Conservation (phyloP, 2,329 filamentous ascomycete species). For the Monilinia vaccinii-corymbosi region DNA sequence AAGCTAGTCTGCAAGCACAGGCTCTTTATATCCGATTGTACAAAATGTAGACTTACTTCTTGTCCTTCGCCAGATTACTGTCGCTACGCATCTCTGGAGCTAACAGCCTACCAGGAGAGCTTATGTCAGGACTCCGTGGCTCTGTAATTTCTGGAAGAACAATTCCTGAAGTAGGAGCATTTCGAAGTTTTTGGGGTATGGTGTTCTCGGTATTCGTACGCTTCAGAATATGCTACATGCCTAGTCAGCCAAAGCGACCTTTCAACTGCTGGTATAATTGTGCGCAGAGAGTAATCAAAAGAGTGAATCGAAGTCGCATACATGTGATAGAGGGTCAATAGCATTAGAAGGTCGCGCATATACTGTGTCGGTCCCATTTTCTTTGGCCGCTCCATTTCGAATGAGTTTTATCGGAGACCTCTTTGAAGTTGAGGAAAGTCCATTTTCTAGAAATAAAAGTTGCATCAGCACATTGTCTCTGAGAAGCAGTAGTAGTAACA, state of each 20-base stretch:
- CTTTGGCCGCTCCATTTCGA: slow-evolving; percentile 20
- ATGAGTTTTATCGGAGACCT: slow-evolving; percentile 23
- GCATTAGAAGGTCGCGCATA: slow-evolving; percentile 30
- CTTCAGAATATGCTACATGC: slow-evolving; percentile 46
- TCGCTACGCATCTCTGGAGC: slow-evolving; percentile 26
- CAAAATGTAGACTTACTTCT: slow-evolving; percentile 45
- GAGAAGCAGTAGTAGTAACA: background rate
- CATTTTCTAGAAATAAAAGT: slow-evolving; percentile 17
- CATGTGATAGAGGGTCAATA: slow-evolving; percentile 61
- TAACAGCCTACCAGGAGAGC: slow-evolving; percentile 30
- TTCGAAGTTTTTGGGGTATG: slow-evolving; percentile 42
- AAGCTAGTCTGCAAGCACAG: slow-evolving; percentile 8
- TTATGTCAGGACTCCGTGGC: slow-evolving; percentile 21
- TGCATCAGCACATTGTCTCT: slow-evolving; percentile 5
- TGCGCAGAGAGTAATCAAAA: background rate
- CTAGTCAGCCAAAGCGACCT: slow-evolving; percentile 16
- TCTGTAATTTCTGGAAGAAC: slow-evolving; percentile 27
- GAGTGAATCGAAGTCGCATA: slow-evolving; percentile 33
- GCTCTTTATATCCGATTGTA: slow-evolving; percentile 8
- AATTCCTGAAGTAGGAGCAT: slow-evolving; percentile 43
- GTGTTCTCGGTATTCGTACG: slow-evolving; percentile 56
- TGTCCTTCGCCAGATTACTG: slow-evolving; percentile 41
- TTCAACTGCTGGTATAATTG: background rate
- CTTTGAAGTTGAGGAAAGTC: slow-evolving; percentile 19
- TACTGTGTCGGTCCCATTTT: slow-evolving; percentile 17